These are phyloP conservation scores for Camellia japonica DNA, from an alignment of 148 eudicot genomes.

Conservation along the genomic window DNA sequence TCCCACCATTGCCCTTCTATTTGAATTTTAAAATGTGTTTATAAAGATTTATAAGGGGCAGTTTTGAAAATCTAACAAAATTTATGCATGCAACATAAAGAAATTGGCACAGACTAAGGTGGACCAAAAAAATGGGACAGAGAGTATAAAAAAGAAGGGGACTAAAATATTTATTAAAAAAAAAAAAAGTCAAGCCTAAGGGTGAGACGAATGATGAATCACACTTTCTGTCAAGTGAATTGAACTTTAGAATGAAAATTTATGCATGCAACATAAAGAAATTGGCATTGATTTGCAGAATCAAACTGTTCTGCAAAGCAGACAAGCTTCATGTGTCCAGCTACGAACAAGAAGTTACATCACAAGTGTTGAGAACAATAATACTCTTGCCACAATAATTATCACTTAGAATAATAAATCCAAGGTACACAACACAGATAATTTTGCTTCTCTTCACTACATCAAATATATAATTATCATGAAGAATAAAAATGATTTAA, in stretches of 20 bases:
- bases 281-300: not conserved
- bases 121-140: too few species aligned
- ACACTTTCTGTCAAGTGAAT: not conserved
- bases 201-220: not conserved
- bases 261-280: not conserved
- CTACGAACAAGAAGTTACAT: not conserved
- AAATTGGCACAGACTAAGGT: too few species aligned
- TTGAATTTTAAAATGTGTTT: too few species aligned
- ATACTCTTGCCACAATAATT: not conserved
- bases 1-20: too few species aligned
- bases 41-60: too few species aligned
- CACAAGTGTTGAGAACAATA: not conserved
- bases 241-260: not conserved
- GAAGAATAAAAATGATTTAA: not conserved
- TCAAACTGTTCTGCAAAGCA: not conserved
- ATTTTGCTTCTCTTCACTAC: not conserved
- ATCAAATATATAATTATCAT: not conserved
- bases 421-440: not conserved
- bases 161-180: not conserved
- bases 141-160: not conserved
- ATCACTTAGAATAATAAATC: not conserved
- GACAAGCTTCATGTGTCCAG: not conserved
- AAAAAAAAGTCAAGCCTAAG: not conserved
- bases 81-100: too few species aligned
- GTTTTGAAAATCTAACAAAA: too few species aligned